Base-by-base conservation (phyloP, 2,329 filamentous ascomycete genomes). In the Alternaria arborescens region DNA sequence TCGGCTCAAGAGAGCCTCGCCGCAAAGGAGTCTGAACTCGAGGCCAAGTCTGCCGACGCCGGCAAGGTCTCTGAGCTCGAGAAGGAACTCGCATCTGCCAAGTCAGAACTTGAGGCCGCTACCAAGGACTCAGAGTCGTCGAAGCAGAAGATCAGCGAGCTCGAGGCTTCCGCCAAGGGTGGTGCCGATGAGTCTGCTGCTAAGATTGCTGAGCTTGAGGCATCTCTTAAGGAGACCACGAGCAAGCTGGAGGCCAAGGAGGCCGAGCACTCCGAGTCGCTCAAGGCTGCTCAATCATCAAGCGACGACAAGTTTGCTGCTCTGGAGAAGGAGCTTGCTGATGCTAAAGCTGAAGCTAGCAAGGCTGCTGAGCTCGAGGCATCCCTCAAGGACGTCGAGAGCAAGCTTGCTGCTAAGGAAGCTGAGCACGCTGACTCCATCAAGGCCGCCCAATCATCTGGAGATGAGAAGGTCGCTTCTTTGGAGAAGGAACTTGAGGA, bases 281-380 rank as follows among this genome's bases (percentile, higher is more conserved):
- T 60, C 18, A 55, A 66, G 60, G 60, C 62, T 40, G 60, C 58
- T 16, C 60, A 69, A 24, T 55, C 65, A 3, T 64, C 65, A 20
- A 67, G 64, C 55, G 56, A 55, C 40, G 57, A 65, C 40, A 55
- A 58, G 32, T 38, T 50, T 32, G 54, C 62, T 5, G 46, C 61
- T 1, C 47, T 65, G 3, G 62, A 69, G 60, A 67, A 68, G 50
- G 68, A 71, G 16, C 55, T 71, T 30, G 66, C 68, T 30, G 61
- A 67, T 30, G 64, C 66, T 3, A 68, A 67, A 55, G 64, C 64
- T 46, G 70, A 73, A 24, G 61, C 69, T 30, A 65, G 58, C 11
- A 76, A 75, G 66, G 66, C 71, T 20, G 60, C 69, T 11, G 70
- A 72, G 16, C 56, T 74, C 14, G 71, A 74, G 53, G 61, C 65